Conservation (phyloP, 2,329 filamentous ascomycete genomes). For the Venturia oleaginea region DNA sequence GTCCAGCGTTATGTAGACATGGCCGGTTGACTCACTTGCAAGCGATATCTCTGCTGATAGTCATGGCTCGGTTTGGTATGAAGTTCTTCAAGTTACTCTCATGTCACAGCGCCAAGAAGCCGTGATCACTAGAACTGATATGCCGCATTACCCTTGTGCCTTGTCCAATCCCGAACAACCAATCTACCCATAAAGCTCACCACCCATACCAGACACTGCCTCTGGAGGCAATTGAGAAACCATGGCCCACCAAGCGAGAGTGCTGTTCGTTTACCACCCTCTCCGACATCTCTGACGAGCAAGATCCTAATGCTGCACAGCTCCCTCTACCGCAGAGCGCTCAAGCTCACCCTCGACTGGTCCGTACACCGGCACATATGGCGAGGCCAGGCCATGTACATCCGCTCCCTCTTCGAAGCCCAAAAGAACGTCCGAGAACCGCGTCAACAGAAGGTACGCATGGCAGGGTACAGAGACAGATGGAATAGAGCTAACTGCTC, state of each 20-base stretch:
- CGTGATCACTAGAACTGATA: neutral
- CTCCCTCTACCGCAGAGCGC: conserved; percentile 76
- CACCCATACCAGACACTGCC: neutral
- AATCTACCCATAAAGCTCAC: neutral
- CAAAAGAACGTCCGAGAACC: conserved; percentile 80
- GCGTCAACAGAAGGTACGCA: conserved; percentile 69
- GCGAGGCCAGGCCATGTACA: conserved; percentile 93
- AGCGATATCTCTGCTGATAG: neutral
- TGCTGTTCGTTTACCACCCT: conserved; percentile 7
- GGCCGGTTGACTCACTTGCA: neutral
- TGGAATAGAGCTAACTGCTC: conserved; percentile 1
- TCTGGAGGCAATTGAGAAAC: neutral
- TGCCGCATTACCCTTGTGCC: neutral
- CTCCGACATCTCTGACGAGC: neutral
- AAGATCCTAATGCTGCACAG: conserved; percentile 29
- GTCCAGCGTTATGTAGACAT: neutral
- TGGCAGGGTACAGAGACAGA: neutral
- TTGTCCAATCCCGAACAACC: neutral
- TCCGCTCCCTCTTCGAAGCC: conserved; percentile 88
- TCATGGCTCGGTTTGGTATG: neutral
- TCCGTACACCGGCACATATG: conserved; percentile 85
- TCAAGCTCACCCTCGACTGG: conserved; percentile 95
- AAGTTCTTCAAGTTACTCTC: too few relatives aligned
- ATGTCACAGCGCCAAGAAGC: neutral
- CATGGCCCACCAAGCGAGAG: conserved; percentile 11